Base-by-base conservation (phyloP, 176 grass and related monocot genomes). In the Tuctoria greenei region DNA sequence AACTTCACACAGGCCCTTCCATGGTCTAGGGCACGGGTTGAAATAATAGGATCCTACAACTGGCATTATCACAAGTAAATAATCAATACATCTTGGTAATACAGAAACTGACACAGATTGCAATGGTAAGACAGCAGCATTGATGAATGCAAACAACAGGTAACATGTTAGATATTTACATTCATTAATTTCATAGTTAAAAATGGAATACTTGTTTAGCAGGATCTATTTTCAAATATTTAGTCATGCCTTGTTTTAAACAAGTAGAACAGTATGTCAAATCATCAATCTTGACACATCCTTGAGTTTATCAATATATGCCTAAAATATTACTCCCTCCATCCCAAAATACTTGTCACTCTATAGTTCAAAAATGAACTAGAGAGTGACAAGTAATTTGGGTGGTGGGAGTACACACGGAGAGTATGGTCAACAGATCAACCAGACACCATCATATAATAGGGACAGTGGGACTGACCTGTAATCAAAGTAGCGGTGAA, bases 401-500 rank as follows among this genome's bases (percentile, higher is more conserved):
- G n/a, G n/a, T n/a, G n/a, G n/a, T n/a, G n/a, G n/a, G n/a, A n/a
- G n/a, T n/a, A 55, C 50, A 61, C 17, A 79, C 12, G 7, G 39
- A 86, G 42, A 57, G 74, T 14, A 23, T 54, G 20, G 71, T 63
- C 36, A 68, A 80, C 65, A 74, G 45, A 67, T 74, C 17, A 50
- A 38, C 26, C 60, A 46, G 2, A 26, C 8, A 35, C 24, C 24
- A 50, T 42, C 45, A 17, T 59, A 64, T 25, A 41, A 47, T 69
- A 56, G 59, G 63, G 58, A 65, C 8, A 61, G n/a, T 52, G 80
- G 23, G 16, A 71, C 74, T 79, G 72, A 98, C 95, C 95, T 98
- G 86, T 88, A 89, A 83, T 94, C 95, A 79, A 92, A 98, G 83
- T 94, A 98, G 59, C 89, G 81, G 60, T 98, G 95, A 79, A 98